Base-by-base conservation (phyloP, 208 protist genomes). In the Strigomonas galati region DNA sequence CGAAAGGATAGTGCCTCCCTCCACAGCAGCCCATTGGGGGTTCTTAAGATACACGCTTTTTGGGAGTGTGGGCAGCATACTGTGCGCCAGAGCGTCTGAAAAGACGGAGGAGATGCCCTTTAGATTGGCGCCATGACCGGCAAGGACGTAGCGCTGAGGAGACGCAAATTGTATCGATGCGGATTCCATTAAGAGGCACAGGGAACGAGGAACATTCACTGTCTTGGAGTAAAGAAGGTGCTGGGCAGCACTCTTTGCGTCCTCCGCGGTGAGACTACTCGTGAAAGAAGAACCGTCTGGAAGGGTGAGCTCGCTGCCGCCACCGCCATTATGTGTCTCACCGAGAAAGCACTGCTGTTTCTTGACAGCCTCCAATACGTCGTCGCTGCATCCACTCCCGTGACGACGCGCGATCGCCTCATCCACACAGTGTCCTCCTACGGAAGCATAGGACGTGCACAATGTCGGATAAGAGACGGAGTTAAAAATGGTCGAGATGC, bases 1-100 rank as follows among this genome's bases (percentile, higher is more conserved):
- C 1, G 85, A 84, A 0, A 91, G 24, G 52, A 93, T 93, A 21
- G 78, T 62, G 24, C 77, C 84, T 10, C 89, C 89, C 43, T 77
- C 82, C 5, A 86, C 58, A 0, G 89, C 64, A 4, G 79, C 82
- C 24, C 80, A 71, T 21, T 67, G 64, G 4, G 74, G 56, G 46
- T 76, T 77, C 35, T 76, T 74, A 32, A 81, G 32, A 7, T 48
- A 67, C 27, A 86, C 4, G 35, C 35, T 14, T 40, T 40, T 40
- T 4, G 35, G 35, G 10, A 40, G 7, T 14, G 10, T 10, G 4
- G 4, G 35, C 4, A 62, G 32, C 15, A 87, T 37, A 3, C 77
- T 69, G 35, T 69, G 60, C 5, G 37, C 10, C 44, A 89, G 28
- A 3, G 72, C 73, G 2, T 46, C 32, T 31, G 51, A 28, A 40